Percentiles rank a stretch among this genome's conserved stretches.
phyloP scores from a whole-genome alignment of 176 grass and related monocot genomes.

The Phoenix roebelenii region DNA sequence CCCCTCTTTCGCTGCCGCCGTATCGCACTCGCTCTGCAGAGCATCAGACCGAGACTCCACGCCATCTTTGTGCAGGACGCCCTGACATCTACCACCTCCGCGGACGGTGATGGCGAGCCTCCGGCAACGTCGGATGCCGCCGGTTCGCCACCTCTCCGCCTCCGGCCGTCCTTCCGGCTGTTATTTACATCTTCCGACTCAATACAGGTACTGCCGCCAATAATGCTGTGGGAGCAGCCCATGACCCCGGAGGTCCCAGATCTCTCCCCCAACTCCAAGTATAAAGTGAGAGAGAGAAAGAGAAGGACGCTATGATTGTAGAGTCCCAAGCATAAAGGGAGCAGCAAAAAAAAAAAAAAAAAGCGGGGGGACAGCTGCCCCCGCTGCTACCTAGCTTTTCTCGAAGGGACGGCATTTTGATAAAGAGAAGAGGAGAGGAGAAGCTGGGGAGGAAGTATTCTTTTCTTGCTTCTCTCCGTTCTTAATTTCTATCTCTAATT shows the following conservation, averaged over 20 bases:
- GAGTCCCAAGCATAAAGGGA: too few species aligned
- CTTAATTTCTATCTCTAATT: too few species aligned
- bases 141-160: neutral
- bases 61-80: neutral
- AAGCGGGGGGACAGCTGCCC: too few species aligned
- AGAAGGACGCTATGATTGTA: too few species aligned
- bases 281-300: too few species aligned
- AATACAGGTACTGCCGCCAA: slow-evolving; percentile 11
- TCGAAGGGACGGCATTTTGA: too few species aligned
- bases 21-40: neutral
- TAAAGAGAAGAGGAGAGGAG: too few species aligned
- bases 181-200: neutral
- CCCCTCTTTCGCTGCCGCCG: neutral
- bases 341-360: too few species aligned
- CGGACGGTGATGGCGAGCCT: neutral
- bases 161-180: too few species aligned
- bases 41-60: neutral
- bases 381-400: too few species aligned
- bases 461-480: too few species aligned
- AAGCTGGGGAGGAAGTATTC: too few species aligned
- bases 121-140: neutral
- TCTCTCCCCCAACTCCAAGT: neutral
- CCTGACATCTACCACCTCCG: neutral
- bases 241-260: neutral
- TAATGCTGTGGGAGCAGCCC: slow-evolving; percentile 10